phyloP scores from a whole-genome alignment of 805 yeast species.

The Yarrowia sp. region DNA sequence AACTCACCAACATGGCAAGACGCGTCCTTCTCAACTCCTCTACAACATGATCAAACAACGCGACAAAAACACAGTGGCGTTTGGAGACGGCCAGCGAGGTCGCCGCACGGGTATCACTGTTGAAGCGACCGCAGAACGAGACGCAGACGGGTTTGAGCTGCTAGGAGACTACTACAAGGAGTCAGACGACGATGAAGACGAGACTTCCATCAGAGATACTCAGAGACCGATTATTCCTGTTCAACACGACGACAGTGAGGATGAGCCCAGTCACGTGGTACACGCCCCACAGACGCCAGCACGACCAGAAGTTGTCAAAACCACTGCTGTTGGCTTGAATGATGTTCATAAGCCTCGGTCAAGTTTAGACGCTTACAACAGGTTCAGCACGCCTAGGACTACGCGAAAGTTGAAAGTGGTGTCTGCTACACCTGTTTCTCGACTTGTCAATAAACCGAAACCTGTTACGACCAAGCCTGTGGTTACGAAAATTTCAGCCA shows the following conservation, averaged over 20 bases:
- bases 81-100: conserved; percentile 9
- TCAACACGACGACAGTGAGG: conserved; percentile 9
- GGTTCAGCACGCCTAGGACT: not conserved
- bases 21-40: not conserved
- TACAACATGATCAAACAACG: conserved; percentile 12
- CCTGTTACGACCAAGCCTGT: not conserved
- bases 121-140: conserved; percentile 12
- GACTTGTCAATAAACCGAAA: too few species aligned
- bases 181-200: not conserved
- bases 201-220: not conserved
- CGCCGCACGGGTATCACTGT: conserved; percentile 12
- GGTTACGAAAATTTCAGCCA: not conserved
- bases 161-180: not conserved
- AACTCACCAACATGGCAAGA: not conserved
- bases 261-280: not conserved
- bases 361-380: too few species aligned
- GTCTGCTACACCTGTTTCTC: not conserved
- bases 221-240: not conserved
- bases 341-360: not conserved
- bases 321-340: not conserved
- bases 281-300: not conserved
- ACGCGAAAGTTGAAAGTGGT: not conserved
- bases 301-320: not conserved
- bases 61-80: not conserved
- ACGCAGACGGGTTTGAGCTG: not conserved